These are phyloP conservation scores for Arabis alpina DNA, from an alignment of 345 rosid species.

Conservation along the genomic window DNA sequence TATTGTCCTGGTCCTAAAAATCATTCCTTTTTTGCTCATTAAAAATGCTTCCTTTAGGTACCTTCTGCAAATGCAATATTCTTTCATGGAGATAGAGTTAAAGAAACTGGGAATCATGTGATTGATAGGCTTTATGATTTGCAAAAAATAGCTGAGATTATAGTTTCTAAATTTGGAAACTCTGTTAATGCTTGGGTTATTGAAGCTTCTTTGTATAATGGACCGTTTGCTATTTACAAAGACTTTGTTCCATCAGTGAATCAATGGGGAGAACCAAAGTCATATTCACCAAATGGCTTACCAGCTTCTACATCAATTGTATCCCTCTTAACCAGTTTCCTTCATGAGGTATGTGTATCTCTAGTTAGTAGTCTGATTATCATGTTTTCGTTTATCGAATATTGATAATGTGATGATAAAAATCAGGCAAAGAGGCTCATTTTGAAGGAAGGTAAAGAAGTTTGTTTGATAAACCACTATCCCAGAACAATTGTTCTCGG, in stretches of 20 bases:
- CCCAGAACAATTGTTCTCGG: slow-evolving; percentile 72
- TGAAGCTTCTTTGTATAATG: slow-evolving; percentile 68
- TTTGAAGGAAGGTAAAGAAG: slow-evolving; percentile 37
- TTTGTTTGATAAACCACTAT: slow-evolving; percentile 19
- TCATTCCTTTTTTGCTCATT: neutral
- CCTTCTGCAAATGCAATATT: slow-evolving; percentile 77
- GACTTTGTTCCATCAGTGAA: slow-evolving; percentile 74
- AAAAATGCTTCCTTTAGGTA: slow-evolving; percentile 39
- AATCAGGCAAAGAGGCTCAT: slow-evolving; percentile 51
- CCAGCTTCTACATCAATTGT: slow-evolving; percentile 72
- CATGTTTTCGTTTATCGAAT: neutral
- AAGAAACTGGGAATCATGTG: slow-evolving; percentile 63
- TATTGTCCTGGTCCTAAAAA: neutral
- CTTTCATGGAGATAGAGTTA: slow-evolving; percentile 76
- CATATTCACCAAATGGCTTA: slow-evolving; percentile 56
- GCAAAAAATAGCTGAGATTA: slow-evolving; percentile 60
- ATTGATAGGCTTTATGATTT: slow-evolving; percentile 75
- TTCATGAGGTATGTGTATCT: slow-evolving; percentile 54
- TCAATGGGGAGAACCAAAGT: slow-evolving; percentile 63
- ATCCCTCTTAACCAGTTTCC: slow-evolving; percentile 62
- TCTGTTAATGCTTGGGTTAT: slow-evolving; percentile 75
- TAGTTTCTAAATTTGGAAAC: slow-evolving; percentile 76
- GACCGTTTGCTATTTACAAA: slow-evolving; percentile 74
- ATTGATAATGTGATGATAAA: neutral
- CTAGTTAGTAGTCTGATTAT: neutral